Conservation (phyloP, 495 filamentous ascomycete genomes). For the Penicillium longicatenatum region DNA sequence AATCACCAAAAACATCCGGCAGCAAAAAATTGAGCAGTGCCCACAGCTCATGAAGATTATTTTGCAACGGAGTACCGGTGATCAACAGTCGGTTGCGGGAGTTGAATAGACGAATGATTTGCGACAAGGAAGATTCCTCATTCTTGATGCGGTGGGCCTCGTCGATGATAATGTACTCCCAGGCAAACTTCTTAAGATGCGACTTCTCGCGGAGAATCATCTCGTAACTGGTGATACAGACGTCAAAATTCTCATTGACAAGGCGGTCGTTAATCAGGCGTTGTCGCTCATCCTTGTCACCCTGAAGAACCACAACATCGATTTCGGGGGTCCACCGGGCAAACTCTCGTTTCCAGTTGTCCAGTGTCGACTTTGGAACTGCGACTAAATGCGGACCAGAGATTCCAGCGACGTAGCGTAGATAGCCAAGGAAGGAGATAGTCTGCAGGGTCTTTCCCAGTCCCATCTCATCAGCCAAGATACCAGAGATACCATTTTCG, state of each 20-base stretch:
- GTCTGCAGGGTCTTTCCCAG: slow-evolving; percentile 94
- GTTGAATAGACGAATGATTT: slow-evolving; percentile 96
- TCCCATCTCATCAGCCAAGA: slow-evolving; percentile 97
- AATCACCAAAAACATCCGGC: slow-evolving; percentile 96
- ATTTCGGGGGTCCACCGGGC: slow-evolving; percentile 93
- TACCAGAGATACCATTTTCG: slow-evolving; percentile 98
- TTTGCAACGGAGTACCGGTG: slow-evolving; percentile 96
- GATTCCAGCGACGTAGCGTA: slow-evolving; percentile 85
- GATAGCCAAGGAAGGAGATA: slow-evolving; percentile 87
- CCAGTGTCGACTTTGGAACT: slow-evolving; percentile 95
- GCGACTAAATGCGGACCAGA: slow-evolving; percentile 91
- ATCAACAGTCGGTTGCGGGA: slow-evolving; percentile 95
- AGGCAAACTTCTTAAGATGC: slow-evolving; percentile 95
- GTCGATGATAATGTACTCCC: slow-evolving; percentile 99
- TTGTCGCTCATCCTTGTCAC: slow-evolving; percentile 90
- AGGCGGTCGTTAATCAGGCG: slow-evolving; percentile 88
- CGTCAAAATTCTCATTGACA: slow-evolving; percentile 88
- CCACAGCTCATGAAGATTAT: slow-evolving; percentile 99
- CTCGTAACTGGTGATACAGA: slow-evolving; percentile 94
- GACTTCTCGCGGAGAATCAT: slow-evolving; percentile 96
- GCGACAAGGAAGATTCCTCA: slow-evolving; percentile 94
- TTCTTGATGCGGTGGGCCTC: slow-evolving; percentile 99
- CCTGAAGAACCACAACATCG: slow-evolving; percentile 91
- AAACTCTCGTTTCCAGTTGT: slow-evolving; percentile 98
- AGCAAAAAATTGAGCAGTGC: slow-evolving; percentile 95